Evolutionary conservation across 805 yeast species (phyloP), one percentile per base, ranked within the genome.

Genomic region (Hanseniaspora hatyaiensis): DNA sequence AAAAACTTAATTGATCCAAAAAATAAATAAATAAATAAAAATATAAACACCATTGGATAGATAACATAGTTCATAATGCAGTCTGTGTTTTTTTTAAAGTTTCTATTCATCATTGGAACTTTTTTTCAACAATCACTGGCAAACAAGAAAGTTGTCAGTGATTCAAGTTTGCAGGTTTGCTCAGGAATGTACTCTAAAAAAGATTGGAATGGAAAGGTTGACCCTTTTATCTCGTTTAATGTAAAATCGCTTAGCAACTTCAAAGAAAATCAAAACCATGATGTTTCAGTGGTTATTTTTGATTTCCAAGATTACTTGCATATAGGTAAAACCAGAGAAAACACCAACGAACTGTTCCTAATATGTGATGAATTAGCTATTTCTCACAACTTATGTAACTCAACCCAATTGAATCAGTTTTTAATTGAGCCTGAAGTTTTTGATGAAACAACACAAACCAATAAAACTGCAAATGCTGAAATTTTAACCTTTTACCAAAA

Each of bases 151-250:
- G 58, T 59, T 22, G 69, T 85, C 53, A 71, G 73, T 39, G 61
- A 72, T 13, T 63, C 57, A 9, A 65, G 73, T 41, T 69, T 79
- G 15, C 92, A 84, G 57, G 75, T 76, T 22, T 89, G 98, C 62
- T 72, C 87, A 4, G 98, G 98, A 30, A 81, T 89, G 78, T 89
- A 89, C 65, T 74, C 88, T 49, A 79, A 78, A 55, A 69, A 75
- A 40, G 94, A 88, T 58, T 84, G 94, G 88, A 82, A 86, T 41
- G 98, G 98, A 30, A 69, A 72, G 22, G 64, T 68, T 8, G 79
- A 76, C 51, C 87, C 94, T 5, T 72, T 63, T 61, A 76, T 74
- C 53, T 72, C 70, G 40, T 73, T 72, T 40, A 71, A 74, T 46
- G 53, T 77, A 48, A 55, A 61, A 47, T 52, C 59, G 3, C 57